Evolutionary conservation across 148 eudicot species (phyloP).

Genomic region (Amaranthus palmeri): DNA sequence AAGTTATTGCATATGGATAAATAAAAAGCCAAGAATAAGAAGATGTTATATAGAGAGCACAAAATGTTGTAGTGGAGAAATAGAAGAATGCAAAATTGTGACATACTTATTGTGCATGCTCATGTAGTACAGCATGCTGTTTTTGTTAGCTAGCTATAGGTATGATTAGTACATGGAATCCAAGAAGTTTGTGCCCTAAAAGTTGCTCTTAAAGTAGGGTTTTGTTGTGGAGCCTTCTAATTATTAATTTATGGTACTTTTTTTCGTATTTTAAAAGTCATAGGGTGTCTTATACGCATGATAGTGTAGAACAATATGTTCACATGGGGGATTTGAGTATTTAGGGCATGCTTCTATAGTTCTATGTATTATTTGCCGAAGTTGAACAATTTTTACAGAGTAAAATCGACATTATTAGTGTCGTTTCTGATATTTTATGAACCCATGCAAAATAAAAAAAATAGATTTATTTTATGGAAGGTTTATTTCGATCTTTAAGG

Average conservation of each 20-base stretch:
- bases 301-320: neutral
- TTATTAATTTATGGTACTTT: conserved; percentile 2
- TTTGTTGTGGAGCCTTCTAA: conserved; percentile 23
- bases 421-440: too few species aligned
- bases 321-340: conserved; percentile 17
- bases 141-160: too few species aligned
- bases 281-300: conserved; percentile 23
- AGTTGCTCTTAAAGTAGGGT: conserved; percentile 3
- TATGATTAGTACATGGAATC: conserved; percentile 23
- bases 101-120: conserved; percentile 26
- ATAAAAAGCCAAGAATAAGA: neutral
- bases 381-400: too few species aligned
- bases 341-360: conserved; percentile 21
- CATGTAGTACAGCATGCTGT: conserved; percentile 14
- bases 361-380: too few species aligned
- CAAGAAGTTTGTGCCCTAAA: conserved; percentile 22
- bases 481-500: too few species aligned
- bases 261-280: neutral
- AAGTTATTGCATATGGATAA: too few species aligned
- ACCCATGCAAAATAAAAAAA: too few species aligned
- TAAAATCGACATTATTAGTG: too few species aligned
- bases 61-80: neutral
- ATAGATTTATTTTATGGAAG: too few species aligned
- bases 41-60: neutral
- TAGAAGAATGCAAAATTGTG: neutral